Percentiles rank a stretch among this genome's conserved stretches.
Conservation (phyloP, 192 early-diverging fungal genomes). For the Coemansia erecta region DNA sequence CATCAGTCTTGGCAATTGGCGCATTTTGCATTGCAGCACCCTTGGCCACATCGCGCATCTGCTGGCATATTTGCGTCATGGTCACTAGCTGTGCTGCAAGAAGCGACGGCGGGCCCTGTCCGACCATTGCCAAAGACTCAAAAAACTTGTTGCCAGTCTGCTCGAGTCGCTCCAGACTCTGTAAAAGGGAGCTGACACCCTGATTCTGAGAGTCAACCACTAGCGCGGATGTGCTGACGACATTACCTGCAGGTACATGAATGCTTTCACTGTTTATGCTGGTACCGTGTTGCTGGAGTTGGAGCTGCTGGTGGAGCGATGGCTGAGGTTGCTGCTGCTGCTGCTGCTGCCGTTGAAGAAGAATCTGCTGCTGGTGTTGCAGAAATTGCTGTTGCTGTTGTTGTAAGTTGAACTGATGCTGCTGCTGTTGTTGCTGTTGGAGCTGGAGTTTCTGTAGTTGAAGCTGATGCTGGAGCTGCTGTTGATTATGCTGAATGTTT, state of each 20-base stretch:
- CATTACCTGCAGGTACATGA: background rate
- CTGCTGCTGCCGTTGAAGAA: conserved; percentile 2
- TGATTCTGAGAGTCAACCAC: conserved; percentile 28
- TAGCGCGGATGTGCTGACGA: background rate
- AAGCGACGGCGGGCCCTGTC: conserved; percentile 49
- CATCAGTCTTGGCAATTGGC: conserved; percentile 16
- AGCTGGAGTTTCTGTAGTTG: background rate
- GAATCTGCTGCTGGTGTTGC: background rate
- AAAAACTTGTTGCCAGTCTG: conserved; percentile 38
- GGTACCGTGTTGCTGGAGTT: background rate
- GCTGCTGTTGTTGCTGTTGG: background rate
- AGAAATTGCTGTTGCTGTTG: background rate
- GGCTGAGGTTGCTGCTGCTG: background rate
- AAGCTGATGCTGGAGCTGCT: conserved; percentile 1
- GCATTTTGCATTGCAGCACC: conserved; percentile 26
- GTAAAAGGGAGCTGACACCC: conserved; percentile 24
- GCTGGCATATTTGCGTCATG: conserved; percentile 47
- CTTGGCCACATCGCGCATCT: conserved; percentile 32
- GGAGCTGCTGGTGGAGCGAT: background rate
- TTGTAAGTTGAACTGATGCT: background rate
- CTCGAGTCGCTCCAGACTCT: conserved; percentile 38
- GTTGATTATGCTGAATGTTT: background rate
- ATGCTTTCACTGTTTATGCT: too few relatives aligned
- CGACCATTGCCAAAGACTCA: conserved; percentile 45
- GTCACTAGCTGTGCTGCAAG: conserved; percentile 46